Evolutionary conservation across 2,329 filamentous ascomycete species (phyloP), one percentile per base, ranked within the genome.

Genomic region (Chalara sp.): DNA sequence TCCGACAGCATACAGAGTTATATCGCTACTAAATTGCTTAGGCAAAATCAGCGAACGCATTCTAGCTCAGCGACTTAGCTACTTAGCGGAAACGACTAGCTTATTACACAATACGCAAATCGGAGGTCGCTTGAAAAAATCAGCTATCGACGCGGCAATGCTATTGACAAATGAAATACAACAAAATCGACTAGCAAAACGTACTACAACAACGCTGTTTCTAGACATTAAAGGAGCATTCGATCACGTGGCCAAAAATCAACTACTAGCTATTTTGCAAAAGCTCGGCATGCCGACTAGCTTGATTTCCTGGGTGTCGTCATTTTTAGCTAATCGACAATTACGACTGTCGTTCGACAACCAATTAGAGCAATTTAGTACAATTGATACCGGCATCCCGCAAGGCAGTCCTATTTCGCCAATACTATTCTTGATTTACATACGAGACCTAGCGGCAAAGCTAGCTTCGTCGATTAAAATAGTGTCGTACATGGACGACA

Each of bases 181-280:
- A 30, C 40, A 28, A 31, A 41, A 51, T 3, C 40, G 31, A 30
- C 29, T 12, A 33, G 12, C 30, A 37, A 30, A 43, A 1, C 31
- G 11, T 4, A 51, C 43, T 29, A 47, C 44, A n/a, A 41, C 12
- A 41, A 37, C 37, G n/a, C 6, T 51, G 21, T 46, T 51, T 32
- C 44, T 51, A 4, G 35, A 51, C 44, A 33, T 51, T 32, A 51
- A 51, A 41, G n/a, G 35, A 12, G 39, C 30, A 7, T 51, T 47
- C 21, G 37, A 51, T 35, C 8, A 51, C 29, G 10, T 51, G 13
- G 44, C 44, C 30, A 51, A 33, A n/a, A 51, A 43, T n/a, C 10
- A 39, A 42, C 44, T 51, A 46, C 8, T 51, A 11, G 44, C 13
- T 29, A 47, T 51, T 32, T 42, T 7, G 5, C 13, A 29, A 33